Percentiles rank a stretch among this genome's conserved stretches.
phyloP scores from a whole-genome alignment of 306 rosid genomes.

The Quercus dentata region DNA sequence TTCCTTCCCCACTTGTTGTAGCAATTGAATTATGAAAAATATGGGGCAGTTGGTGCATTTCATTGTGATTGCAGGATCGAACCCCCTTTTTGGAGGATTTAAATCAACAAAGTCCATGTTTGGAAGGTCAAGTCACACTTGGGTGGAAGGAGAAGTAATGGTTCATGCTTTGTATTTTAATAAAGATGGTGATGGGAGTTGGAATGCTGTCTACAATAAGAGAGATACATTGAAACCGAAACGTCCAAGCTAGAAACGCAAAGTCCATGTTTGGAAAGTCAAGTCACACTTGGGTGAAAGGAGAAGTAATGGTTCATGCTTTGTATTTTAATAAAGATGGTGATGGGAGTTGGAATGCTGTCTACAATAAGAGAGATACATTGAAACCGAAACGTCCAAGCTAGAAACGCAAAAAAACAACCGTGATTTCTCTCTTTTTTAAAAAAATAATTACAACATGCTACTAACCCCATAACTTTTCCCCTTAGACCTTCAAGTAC shows the following conservation, averaged over 20 bases:
- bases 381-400: slow-evolving; percentile 54
- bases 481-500: no score
- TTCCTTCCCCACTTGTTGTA: neutral
- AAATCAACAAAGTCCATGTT: slow-evolving; percentile 59
- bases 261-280: slow-evolving; percentile 62
- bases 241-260: slow-evolving; percentile 48
- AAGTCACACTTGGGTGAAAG: slow-evolving; percentile 66
- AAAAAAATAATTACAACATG: no score
- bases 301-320: slow-evolving; percentile 88
- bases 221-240: slow-evolving; percentile 52
- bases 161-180: slow-evolving; percentile 58
- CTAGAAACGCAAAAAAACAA: slow-evolving; percentile 46
- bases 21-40: neutral
- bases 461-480: no score
- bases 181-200: slow-evolving; percentile 24
- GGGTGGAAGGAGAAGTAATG: slow-evolving; percentile 95
- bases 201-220: slow-evolving; percentile 57
- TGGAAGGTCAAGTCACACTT: slow-evolving; percentile 49
- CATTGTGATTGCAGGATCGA: slow-evolving; percentile 44
- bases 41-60: neutral
- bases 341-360: slow-evolving; percentile 33
- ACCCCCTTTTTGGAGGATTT: slow-evolving; percentile 73
- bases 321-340: slow-evolving; percentile 36
- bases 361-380: slow-evolving; percentile 56
- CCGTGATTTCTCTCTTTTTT: slow-evolving; percentile 38